phyloP scores from a whole-genome alignment of 495 filamentous ascomycete species.

The Penicillium subrubescens region DNA sequence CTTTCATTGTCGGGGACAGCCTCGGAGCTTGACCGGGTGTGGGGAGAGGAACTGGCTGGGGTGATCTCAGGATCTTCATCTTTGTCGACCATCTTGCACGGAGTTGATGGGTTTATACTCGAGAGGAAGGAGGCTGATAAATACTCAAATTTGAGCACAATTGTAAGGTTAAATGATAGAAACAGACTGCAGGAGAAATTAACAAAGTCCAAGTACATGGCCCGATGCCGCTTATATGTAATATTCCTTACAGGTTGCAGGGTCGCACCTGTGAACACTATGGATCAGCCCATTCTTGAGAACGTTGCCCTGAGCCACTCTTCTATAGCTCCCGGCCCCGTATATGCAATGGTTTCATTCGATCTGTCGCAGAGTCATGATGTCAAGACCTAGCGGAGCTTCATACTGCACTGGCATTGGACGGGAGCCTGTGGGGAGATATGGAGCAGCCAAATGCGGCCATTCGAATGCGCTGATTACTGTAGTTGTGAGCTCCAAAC shows the following conservation, averaged over 20 bases:
- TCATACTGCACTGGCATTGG: constrained; percentile 1
- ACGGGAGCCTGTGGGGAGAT: constrained; percentile 1
- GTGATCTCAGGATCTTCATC: constrained; percentile 13
- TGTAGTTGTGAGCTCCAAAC: background rate
- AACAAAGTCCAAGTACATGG: background rate
- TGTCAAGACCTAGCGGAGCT: constrained; percentile 24
- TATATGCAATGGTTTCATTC: constrained; percentile 8
- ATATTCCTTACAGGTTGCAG: background rate
- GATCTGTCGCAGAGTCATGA: constrained; percentile 22
- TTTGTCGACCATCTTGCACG: constrained; percentile 23
- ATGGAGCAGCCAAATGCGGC: constrained; percentile 12
- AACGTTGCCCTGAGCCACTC: constrained; percentile 1
- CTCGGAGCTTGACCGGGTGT: constrained; percentile 19
- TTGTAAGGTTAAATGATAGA: background rate
- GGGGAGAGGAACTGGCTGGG: constrained; percentile 20
- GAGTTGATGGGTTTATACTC: background rate
- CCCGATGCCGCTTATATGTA: background rate
- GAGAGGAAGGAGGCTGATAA: background rate
- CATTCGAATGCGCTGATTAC: background rate
- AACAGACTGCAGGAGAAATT: background rate
- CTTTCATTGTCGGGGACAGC: constrained; percentile 21
- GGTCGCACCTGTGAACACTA: background rate
- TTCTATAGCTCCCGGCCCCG: background rate
- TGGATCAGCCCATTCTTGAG: background rate
- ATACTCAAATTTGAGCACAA: background rate